phyloP scores from a whole-genome alignment of 2,329 filamentous ascomycete genomes.

The Aspergillus clavatus region DNA sequence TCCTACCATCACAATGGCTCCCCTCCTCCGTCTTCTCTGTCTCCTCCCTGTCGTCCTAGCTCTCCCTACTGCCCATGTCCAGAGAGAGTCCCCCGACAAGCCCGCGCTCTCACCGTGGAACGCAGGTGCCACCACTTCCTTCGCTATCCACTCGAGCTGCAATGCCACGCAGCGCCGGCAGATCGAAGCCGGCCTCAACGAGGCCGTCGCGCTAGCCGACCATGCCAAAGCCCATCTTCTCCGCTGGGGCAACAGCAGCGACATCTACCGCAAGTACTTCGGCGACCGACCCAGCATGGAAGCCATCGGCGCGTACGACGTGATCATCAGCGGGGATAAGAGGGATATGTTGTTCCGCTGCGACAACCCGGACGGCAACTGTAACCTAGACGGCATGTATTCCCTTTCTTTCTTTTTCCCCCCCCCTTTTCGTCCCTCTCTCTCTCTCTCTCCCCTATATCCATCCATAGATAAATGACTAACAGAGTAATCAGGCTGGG shows the following conservation, averaged over 20 bases:
- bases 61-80: conserved; percentile 4
- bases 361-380: conserved; percentile 65
- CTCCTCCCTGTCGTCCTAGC: conserved; percentile 9
- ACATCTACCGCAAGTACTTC: conserved; percentile 63
- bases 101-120: conserved; percentile 21
- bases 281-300: conserved; percentile 55
- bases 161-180: conserved; percentile 58
- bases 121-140: conserved; percentile 37
- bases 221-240: conserved; percentile 58
- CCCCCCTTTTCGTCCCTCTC: too few relatives aligned
- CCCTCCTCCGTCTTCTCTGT: conserved; percentile 3
- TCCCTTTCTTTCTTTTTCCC: too few relatives aligned
- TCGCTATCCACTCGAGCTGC: conserved; percentile 60
- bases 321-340: conserved; percentile 56
- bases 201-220: conserved; percentile 53
- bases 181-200: conserved; percentile 53
- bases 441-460: background rate
- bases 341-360: conserved; percentile 59
- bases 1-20: background rate
- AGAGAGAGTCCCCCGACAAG: conserved; percentile 4
- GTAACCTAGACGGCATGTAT: conserved; percentile 46
- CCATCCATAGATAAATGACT: background rate
- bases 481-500: conserved; percentile 50
- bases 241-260: conserved; percentile 50
- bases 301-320: conserved; percentile 59